phyloP scores from a whole-genome alignment of 2,329 filamentous ascomycete genomes.

The Berkeleyomyces basicola region DNA sequence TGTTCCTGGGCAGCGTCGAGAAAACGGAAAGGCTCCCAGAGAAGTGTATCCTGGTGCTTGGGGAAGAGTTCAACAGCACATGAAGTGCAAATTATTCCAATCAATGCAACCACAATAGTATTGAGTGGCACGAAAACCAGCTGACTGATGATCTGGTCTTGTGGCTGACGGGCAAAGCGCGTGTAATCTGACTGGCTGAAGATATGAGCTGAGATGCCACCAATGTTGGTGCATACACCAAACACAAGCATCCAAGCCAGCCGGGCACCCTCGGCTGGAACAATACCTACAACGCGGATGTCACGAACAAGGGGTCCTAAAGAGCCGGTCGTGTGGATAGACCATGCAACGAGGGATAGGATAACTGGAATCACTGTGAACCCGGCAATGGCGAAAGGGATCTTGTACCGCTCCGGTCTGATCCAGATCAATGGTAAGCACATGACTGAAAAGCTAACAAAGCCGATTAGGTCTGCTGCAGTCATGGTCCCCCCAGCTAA shows the following conservation, averaged over 20 bases:
- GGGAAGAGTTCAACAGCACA: slow-evolving; percentile 27
- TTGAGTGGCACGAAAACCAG: slow-evolving; percentile 29
- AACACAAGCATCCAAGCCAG: slow-evolving; percentile 20
- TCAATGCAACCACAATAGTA: slow-evolving; percentile 15
- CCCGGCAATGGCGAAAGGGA: slow-evolving; percentile 27
- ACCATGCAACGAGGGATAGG: slow-evolving; percentile 31
- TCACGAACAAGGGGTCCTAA: slow-evolving; percentile 24
- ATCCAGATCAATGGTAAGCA: slow-evolving; percentile 32
- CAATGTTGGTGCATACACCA: slow-evolving; percentile 19
- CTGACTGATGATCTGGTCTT: slow-evolving; percentile 19
- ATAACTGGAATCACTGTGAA: slow-evolving; percentile 25
- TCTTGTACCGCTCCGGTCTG: slow-evolving; percentile 31
- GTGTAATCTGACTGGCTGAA: slow-evolving; percentile 20
- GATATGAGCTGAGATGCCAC: slow-evolving; percentile 18
- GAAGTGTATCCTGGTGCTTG: slow-evolving; percentile 23
- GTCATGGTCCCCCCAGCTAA: slow-evolving; percentile 18
- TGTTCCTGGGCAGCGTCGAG: slow-evolving; percentile 27
- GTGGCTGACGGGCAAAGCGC: slow-evolving; percentile 17
- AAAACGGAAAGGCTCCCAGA: slow-evolving; percentile 30
- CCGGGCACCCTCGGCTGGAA: slow-evolving; percentile 13
- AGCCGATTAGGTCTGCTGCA: slow-evolving; percentile 26
- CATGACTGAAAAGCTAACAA: slow-evolving; percentile 23
- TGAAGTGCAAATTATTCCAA: slow-evolving; percentile 25
- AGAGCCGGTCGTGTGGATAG: slow-evolving; percentile 26
- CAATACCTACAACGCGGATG: slow-evolving; percentile 16